phyloP scores from a whole-genome alignment of 169 alveolate species.

The Cryptosporidium felis region DNA sequence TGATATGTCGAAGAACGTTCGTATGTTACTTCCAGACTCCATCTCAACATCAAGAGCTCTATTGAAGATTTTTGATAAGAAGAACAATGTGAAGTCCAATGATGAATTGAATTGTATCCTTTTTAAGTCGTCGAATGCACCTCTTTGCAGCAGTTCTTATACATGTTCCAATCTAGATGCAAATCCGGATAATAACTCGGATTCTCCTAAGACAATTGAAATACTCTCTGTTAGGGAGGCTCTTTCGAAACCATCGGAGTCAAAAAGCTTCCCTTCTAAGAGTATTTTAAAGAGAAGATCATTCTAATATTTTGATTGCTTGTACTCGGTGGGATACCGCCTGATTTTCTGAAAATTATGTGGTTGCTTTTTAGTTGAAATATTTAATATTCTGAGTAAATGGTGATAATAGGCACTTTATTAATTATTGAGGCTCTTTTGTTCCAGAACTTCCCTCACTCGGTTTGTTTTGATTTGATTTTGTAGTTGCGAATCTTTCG shows the following conservation, averaged over 20 bases:
- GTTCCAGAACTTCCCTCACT: no score
- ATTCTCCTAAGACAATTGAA: neutral
- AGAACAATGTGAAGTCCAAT: neutral
- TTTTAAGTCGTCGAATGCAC: neutral
- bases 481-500: no score
- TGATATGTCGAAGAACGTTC: constrained; percentile 62
- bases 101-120: constrained; percentile 37
- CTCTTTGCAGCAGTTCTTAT: neutral
- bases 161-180: neutral
- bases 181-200: neutral
- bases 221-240: constrained; percentile 53
- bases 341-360: neutral
- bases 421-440: no score
- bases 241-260: constrained; percentile 44
- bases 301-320: neutral
- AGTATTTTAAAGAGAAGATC: constrained; percentile 27
- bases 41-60: constrained; percentile 53
- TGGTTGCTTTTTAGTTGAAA: neutral
- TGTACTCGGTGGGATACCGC: neutral
- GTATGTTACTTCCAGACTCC: constrained; percentile 65
- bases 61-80: constrained; percentile 44
- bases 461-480: no score
- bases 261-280: constrained; percentile 19
- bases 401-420: neutral
- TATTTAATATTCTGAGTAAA: neutral